Evolutionary conservation across 371 early-diverging fungal species (phyloP), one percentile per base, ranked within the genome.

Genomic region (Mucor plumbeus): DNA sequence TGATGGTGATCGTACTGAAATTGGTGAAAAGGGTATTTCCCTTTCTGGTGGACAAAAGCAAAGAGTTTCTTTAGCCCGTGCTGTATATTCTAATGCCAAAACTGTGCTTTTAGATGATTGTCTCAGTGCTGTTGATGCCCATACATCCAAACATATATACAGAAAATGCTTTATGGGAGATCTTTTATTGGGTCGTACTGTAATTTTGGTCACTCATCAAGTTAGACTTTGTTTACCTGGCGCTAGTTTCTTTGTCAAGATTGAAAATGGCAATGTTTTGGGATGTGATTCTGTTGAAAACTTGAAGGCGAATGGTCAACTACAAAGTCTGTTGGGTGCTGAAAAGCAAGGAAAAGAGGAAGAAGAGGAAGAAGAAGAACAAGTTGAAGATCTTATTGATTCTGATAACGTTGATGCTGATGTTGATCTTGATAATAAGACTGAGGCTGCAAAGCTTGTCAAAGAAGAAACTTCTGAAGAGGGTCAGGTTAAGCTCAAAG

Each of bases 41-140:
- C 80, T 96, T 17, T 92, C 93, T 48, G 97, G 97, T 57, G 97
- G 96, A 5, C 93, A 94, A 77, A 89, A 91, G 78, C 94, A 93
- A 75, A 85, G 94, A 60, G 75, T 94, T 36, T 85, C 90, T 1
- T 81, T 93, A 41, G 95, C 95, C 19, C 85, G 94, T 19, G 92
- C 94, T 4, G 91, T 92, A 6, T 92, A 93, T 67, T 88, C 90
- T 40, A 76, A 85, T 61, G 85, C 90, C 31, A 89, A 89, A n/a
- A 85, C 83, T 33, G 81, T 94, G 57, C 76, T 94, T 40, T 70
- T 94, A 61, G 94, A 94, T 71, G 94, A 94, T 70, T 90, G 90
- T 67, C 79, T 97, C 31, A 89, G 89, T 19, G 93, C 94, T 7
- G 91, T 93, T 1, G 94, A 94, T 72, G 88, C 91, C 5, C 95